Evolutionary conservation across 768 basidiomycete species (phyloP).

Genomic region (Naematelia encephala): DNA sequence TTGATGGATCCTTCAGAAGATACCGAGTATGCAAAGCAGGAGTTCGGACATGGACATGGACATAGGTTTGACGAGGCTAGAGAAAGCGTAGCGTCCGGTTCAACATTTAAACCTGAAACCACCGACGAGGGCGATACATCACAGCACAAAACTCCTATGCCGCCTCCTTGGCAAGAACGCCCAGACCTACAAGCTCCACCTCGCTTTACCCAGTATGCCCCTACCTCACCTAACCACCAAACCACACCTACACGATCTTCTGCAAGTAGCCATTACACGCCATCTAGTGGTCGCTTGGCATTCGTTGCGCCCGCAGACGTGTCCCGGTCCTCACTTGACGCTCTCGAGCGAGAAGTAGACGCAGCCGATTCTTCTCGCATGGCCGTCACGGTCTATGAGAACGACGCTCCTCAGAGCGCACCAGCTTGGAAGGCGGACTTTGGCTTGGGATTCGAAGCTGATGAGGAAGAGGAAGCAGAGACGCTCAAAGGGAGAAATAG

Average conservation of each 20-base stretch:
- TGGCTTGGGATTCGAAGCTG: constrained; percentile 7
- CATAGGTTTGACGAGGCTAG: not conserved
- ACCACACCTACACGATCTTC: constrained; percentile 10
- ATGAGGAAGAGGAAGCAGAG: constrained; percentile 22
- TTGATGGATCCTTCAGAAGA: constrained; percentile 2
- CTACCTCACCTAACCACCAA: not conserved
- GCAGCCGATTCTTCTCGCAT: not conserved
- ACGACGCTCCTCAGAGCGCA: constrained; percentile 11
- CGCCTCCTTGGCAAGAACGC: not conserved
- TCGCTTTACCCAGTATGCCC: constrained; percentile 1
- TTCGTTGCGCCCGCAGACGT: constrained; percentile 17
- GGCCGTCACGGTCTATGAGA: not conserved
- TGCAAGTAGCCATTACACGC: not conserved
- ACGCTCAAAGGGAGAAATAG: constrained; percentile 18
- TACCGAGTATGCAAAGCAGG: not conserved
- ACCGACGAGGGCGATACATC: not conserved
- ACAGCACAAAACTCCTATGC: constrained; percentile 4
- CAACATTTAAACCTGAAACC: constrained; percentile 3
- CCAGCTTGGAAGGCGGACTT: constrained; percentile 33
- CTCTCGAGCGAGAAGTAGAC: constrained; percentile 12
- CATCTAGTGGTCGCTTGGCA: constrained; percentile 4
- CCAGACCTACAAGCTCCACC: constrained; percentile 4
- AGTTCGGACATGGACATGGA: not conserved
- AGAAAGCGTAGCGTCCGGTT: constrained; percentile 11
- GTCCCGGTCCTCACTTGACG: constrained; percentile 10